These are phyloP conservation scores for Whalleya microplaca DNA, from an alignment of 2,329 filamentous ascomycete genomes.

Conservation along the genomic window DNA sequence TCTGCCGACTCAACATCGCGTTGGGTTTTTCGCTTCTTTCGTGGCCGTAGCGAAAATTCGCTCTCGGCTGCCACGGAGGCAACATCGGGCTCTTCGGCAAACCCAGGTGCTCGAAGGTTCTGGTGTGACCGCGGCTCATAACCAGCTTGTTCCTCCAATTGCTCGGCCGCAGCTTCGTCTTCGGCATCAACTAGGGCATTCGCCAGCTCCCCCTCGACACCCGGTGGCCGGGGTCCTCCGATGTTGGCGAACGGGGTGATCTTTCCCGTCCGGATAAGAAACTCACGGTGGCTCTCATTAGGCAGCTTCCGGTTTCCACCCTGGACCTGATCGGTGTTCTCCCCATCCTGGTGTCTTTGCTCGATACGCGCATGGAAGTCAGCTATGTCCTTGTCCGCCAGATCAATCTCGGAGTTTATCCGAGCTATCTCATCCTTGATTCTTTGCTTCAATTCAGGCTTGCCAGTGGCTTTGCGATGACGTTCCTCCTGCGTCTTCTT, in stretches of 20 bases:
- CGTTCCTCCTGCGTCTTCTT: slow-evolving; percentile 59
- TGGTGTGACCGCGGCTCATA: slow-evolving; percentile 68
- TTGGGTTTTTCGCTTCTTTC: slow-evolving; percentile 56
- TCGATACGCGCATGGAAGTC: slow-evolving; percentile 84
- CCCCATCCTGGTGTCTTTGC: slow-evolving; percentile 64
- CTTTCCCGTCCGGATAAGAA: slow-evolving; percentile 92
- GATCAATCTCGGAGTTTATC: slow-evolving; percentile 65
- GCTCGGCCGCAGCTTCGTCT: slow-evolving; percentile 64
- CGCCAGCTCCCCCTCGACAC: slow-evolving; percentile 70
- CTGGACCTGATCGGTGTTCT: slow-evolving; percentile 46
- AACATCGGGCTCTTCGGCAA: slow-evolving; percentile 56
- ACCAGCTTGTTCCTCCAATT: slow-evolving; percentile 47
- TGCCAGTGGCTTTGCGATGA: slow-evolving; percentile 48
- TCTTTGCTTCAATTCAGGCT: slow-evolving; percentile 57
- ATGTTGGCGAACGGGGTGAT: slow-evolving; percentile 94
- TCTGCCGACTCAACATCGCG: slow-evolving; percentile 45
- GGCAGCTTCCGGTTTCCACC: slow-evolving; percentile 65
- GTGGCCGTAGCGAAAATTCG: slow-evolving; percentile 62
- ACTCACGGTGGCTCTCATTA: slow-evolving; percentile 85
- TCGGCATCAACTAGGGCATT: slow-evolving; percentile 83
- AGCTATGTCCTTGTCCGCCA: slow-evolving; percentile 71
- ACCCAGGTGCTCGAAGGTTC: slow-evolving; percentile 73
- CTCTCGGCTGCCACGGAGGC: slow-evolving; percentile 42
- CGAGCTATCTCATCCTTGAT: slow-evolving; percentile 68
- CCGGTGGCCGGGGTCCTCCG: slow-evolving; percentile 63